Conservation (phyloP, 2,329 filamentous ascomycete species). For the Berkeleyomyces basicola region DNA sequence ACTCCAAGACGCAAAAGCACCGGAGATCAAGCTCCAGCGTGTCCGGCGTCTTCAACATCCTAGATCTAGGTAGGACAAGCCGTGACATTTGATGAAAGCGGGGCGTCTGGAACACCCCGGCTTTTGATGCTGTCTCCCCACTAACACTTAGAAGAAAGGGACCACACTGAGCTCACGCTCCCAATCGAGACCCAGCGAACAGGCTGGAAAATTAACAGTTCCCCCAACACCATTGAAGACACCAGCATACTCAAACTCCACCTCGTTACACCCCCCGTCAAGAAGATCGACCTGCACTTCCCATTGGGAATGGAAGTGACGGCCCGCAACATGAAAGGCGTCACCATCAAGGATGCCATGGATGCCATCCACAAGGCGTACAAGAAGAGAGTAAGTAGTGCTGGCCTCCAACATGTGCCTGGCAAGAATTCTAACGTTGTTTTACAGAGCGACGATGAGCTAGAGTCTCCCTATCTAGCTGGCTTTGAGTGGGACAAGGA, state of each 20-base stretch:
- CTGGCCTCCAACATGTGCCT: neutral
- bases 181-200: constrained; percentile 72
- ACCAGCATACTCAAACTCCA: constrained; percentile 66
- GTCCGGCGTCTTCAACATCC: constrained; percentile 56
- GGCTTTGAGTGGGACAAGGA: constrained; percentile 96
- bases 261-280: constrained; percentile 67
- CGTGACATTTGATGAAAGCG: constrained; percentile 5
- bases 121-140: neutral
- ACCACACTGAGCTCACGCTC: constrained; percentile 54
- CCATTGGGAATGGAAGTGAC: constrained; percentile 74
- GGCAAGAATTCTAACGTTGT: neutral
- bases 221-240: constrained; percentile 61
- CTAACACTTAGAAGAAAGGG: constrained; percentile 41
- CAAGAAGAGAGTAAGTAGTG: constrained; percentile 70
- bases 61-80: constrained; percentile 55
- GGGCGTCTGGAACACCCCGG: neutral
- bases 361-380: constrained; percentile 93
- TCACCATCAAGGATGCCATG: constrained; percentile 92
- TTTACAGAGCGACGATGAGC: constrained; percentile 69
- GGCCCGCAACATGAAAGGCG: constrained; percentile 80
- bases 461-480: constrained; percentile 71
- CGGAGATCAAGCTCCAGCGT: constrained; percentile 57
- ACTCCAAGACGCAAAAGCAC: constrained; percentile 33
- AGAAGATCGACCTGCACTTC: constrained; percentile 89
- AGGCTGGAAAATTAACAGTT: constrained; percentile 91